A percentile compares a stretch with the other conserved stretches of the same genome.
These are phyloP conservation scores for Patellifolia procumbens DNA, from an alignment of 179 eudicot genomes.

Conservation along the genomic window DNA sequence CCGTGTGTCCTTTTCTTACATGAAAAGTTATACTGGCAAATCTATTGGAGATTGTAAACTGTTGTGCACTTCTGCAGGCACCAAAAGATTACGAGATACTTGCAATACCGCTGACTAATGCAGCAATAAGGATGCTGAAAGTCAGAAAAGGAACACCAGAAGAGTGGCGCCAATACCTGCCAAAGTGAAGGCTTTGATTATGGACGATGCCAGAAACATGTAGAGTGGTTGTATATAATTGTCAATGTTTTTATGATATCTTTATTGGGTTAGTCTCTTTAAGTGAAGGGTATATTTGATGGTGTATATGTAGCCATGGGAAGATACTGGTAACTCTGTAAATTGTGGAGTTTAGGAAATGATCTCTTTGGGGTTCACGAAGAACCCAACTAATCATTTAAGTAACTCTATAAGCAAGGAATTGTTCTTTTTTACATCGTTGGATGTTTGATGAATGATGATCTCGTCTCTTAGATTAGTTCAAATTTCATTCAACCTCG, in stretches of 20 bases:
- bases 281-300: background rate
- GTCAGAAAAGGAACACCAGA: constrained; percentile 69
- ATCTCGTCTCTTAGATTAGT: background rate
- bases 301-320: constrained; percentile 10
- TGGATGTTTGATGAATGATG: background rate
- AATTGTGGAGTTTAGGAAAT: constrained; percentile 18
- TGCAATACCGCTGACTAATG: constrained; percentile 76
- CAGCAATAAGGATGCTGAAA: constrained; percentile 69
- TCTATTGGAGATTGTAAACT: background rate
- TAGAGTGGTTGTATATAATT: constrained; percentile 27
- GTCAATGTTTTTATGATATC: background rate
- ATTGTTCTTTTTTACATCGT: background rate
- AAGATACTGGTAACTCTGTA: constrained; percentile 21
- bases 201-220: constrained; percentile 7
- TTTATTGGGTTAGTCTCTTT: background rate
- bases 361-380: background rate
- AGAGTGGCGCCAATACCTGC: constrained; percentile 86
- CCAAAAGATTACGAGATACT: constrained; percentile 87
- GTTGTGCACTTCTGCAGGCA: constrained; percentile 42
- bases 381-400: background rate
- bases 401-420: background rate
- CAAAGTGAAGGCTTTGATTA: constrained; percentile 28
- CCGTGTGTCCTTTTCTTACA: background rate
- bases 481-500: background rate
- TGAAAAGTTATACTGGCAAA: background rate